Base-by-base conservation (phyloP, 371 early-diverging fungal species). In the Syncephalis fuscata region DNA sequence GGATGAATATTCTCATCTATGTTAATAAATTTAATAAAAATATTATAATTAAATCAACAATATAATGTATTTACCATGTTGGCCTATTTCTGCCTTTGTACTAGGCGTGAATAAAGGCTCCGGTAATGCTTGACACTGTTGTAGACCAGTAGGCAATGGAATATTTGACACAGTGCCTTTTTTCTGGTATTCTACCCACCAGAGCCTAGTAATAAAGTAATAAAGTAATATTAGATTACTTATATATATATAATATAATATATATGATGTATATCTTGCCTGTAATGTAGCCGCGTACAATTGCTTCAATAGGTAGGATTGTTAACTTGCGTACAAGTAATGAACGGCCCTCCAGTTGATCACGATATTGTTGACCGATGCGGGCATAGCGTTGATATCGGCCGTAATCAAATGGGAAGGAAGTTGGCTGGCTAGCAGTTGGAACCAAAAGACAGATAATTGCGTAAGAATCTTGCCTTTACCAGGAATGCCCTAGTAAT, bases 61-160 rank as follows among this genome's bases (percentile, higher is more conserved):
- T 19, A 17, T 11, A 47, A 7, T 27, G 17, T 27, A 22, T 56
- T 55, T 68, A 82, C 83, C 85, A 52, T 97, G 98, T 47, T 85
- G 89, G 25, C 98, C 98, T 50, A 88, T 76, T 46, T 93, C 98
- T 39, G 98, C 98, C 70, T 97, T 97, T 39, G 98, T 97, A 59
- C 85, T 85, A 25, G 98, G 98, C 11, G 98, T 97, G 60, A 91
- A 97, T 39, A 97, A 64, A 10, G 92, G 81, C 48, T 66, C 55
- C 0, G 73, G 74, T 36, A 97, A 75, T 56, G 80, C 80, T 55
- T 92, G 69, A 49, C 84, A 85, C 59, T 94, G 92, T 32, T 73
- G 63, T 51, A 97, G 61, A 2, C 83, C 88, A 7, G 62, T 55
- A 1, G 91, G 86, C 38, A 97, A 71, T 32, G 66, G 62, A 46